Evolutionary conservation across 2,329 filamentous ascomycete genomes (phyloP).

Genomic region (Knufia fluminis): DNA sequence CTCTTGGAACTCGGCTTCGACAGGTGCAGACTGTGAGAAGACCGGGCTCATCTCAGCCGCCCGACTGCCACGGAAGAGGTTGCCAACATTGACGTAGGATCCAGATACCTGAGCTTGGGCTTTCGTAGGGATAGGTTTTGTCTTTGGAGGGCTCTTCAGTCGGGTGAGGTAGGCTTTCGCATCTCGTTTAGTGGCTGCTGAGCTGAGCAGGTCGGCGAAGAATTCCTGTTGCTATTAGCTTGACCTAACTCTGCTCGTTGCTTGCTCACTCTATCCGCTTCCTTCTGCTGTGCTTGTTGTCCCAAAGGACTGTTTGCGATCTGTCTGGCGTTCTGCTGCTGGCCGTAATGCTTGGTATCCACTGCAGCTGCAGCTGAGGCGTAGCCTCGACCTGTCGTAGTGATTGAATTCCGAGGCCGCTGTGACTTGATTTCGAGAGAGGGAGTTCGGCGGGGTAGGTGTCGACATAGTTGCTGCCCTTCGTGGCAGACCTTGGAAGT

Average conservation of each 20-base stretch:
- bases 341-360: not conserved
- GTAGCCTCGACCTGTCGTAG: not conserved
- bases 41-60: slow-evolving; percentile 52
- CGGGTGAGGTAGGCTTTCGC: slow-evolving; percentile 85
- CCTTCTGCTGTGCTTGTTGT: slow-evolving; percentile 35
- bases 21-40: slow-evolving; percentile 45
- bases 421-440: not conserved
- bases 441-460: not conserved
- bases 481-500: slow-evolving; percentile 4
- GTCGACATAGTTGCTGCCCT: slow-evolving; percentile 2
- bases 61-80: slow-evolving; percentile 49
- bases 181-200: slow-evolving; percentile 85
- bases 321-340: not conserved
- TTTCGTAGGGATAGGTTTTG: slow-evolving; percentile 11
- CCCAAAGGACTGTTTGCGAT: slow-evolving; percentile 22
- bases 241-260: slow-evolving; percentile 8
- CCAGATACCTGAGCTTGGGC: slow-evolving; percentile 15
- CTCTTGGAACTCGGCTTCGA: slow-evolving; percentile 25
- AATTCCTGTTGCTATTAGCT: slow-evolving; percentile 53
- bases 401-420: not conserved
- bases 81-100: slow-evolving; percentile 39
- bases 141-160: slow-evolving; percentile 48
- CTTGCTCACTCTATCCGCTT: slow-evolving; percentile 32
- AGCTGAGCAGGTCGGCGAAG: slow-evolving; percentile 75
- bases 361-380: slow-evolving; percentile 21